Evolutionary conservation across 345 rosid genomes (phyloP).

Genomic region (Dipteronia dyeriana): DNA sequence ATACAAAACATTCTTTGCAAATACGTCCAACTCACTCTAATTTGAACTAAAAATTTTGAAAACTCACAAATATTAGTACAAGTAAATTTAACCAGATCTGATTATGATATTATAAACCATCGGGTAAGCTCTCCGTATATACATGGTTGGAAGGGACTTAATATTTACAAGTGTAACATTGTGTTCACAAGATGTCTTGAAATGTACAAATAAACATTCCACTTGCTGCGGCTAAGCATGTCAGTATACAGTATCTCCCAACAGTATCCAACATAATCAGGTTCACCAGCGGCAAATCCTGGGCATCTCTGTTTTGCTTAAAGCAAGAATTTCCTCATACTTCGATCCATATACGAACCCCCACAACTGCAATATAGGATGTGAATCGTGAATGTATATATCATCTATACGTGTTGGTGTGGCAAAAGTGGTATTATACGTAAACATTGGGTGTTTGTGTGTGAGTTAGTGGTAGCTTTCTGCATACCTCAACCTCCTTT

Average conservation of each 20-base stretch:
- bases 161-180: slow-evolving; percentile 9
- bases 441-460: neutral
- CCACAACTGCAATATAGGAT: slow-evolving; percentile 64
- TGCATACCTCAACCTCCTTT: slow-evolving; percentile 83
- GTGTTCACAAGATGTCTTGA: neutral
- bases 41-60: neutral
- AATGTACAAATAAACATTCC: neutral
- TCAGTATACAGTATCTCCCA: neutral
- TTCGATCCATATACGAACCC: slow-evolving; percentile 83
- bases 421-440: neutral
- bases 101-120: neutral
- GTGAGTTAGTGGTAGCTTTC: neutral
- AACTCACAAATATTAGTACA: no score
- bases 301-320: slow-evolving; percentile 60
- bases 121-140: neutral
- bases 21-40: neutral
- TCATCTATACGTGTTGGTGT: neutral
- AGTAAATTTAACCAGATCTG: neutral
- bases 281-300: slow-evolving; percentile 82
- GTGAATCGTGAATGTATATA: neutral
- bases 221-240: neutral
- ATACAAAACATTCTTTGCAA: neutral
- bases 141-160: slow-evolving; percentile 12
- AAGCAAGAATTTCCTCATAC: slow-evolving; percentile 80
- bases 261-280: neutral